Percentiles rank a stretch among this genome's conserved stretches.
Conservation (phyloP, 257 asterid genomes). For the Lavandula angustifolia region DNA sequence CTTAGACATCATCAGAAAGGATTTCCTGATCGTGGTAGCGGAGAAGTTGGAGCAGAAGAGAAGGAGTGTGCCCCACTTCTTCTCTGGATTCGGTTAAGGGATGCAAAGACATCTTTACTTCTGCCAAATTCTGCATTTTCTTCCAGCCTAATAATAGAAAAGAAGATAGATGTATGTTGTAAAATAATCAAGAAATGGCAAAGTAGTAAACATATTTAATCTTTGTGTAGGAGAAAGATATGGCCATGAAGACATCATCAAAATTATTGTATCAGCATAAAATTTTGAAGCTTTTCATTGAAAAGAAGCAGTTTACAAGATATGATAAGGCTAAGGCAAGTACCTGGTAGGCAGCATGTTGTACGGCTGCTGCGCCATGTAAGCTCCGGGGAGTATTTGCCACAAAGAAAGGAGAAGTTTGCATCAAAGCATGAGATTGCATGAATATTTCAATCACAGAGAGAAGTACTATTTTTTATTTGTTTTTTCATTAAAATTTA, state of each 20-base stretch:
- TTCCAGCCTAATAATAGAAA: conserved; percentile 53
- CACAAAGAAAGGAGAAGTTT: conserved; percentile 11
- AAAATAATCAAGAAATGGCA: conserved; percentile 13
- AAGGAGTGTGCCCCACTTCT: conserved; percentile 36
- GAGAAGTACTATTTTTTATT: too few species aligned
- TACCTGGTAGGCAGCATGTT: conserved; percentile 45
- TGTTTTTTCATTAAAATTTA: background rate
- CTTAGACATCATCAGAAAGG: conserved; percentile 80
- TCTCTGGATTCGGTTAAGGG: conserved; percentile 53
- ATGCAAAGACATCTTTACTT: conserved; percentile 50
- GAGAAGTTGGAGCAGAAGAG: conserved; percentile 37
- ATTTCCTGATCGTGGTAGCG: conserved; percentile 54
- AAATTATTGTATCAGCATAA: background rate
- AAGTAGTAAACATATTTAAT: background rate
- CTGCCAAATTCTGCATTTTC: conserved; percentile 37
- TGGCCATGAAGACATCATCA: too few species aligned
- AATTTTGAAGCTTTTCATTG: background rate
- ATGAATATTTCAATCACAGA: background rate
- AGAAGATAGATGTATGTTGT: background rate
- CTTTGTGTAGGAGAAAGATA: too few species aligned
- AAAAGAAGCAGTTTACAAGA: background rate
- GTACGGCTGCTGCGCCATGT: conserved; percentile 48
- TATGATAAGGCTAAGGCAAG: background rate
- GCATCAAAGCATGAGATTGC: background rate
- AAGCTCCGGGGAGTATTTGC: conserved; percentile 52